Base-by-base conservation (phyloP, 2,329 filamentous ascomycete species). In the Fusarium pseudograminearum region DNA sequence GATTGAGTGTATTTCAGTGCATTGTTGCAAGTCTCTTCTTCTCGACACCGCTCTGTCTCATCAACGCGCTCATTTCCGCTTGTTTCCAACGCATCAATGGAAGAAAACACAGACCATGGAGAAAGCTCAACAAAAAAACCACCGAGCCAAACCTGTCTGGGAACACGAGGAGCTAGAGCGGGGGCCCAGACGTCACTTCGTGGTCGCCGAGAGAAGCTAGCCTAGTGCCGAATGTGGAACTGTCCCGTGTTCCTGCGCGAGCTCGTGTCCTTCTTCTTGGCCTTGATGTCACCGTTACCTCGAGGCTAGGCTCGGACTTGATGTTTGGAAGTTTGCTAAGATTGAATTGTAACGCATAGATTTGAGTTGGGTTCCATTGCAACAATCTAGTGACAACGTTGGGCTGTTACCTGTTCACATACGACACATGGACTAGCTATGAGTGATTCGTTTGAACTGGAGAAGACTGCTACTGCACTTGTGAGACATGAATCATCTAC, bases 81-180 rank as follows among this genome's bases (percentile, higher is more conserved):
- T 24, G 15, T 44, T 57, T 63, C 48, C 15, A 63, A 41, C 48
- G 30, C 11, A 54, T 10, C 14, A 31, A 41, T 18, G 7, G 26
- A 54, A 41, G 20, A 7, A 20, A 20, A 48, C 15, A 63, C 30
- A 28, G 26, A 51, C 48, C 44, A 46, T 6, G 28, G 36, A 45
- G 28, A 40, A 26, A 42, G 9, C 46, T 64, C 51, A 65, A 50
- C 51, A 64, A 34, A 57, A 57, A 34, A 58, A 36, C n/a, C 58
- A 28, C 59, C 60, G 38, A 41, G 58, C 50, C 61, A 33, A 62
- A 33, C 41, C 59, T 34, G 18, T 58, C 41, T 22, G 11, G 44
- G 47, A 30, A 7, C 22, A n/a, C 46, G 54, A 20, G 18, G 34
- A 63, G 20, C 20, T 33, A 24, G 20, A 46, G 52, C 28, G 60